Evolutionary conservation across 805 yeast species (phyloP).

Genomic region (Starmerella potacharoeniae): DNA sequence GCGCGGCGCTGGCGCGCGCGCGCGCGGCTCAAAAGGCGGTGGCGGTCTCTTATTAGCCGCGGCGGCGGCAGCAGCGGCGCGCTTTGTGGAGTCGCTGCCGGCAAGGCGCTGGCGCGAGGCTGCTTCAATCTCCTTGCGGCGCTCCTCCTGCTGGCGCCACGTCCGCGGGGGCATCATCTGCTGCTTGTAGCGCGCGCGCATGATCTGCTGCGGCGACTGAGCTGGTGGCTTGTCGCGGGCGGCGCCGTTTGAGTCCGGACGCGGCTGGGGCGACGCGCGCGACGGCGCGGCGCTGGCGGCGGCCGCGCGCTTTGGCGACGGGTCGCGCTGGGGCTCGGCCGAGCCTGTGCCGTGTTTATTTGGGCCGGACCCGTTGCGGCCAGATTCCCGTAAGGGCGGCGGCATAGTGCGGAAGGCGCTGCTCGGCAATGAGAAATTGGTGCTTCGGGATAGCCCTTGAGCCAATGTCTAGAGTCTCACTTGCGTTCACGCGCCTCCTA

Average conservation of each 20-base stretch:
- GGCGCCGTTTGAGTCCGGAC: not conserved
- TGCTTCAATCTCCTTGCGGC: slow-evolving; percentile 6
- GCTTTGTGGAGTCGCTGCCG: not conserved
- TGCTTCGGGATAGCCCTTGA: not conserved
- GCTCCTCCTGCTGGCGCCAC: slow-evolving; percentile 12
- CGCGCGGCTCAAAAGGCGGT: not conserved
- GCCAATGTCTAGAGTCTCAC: not conserved
- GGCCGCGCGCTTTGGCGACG: not conserved
- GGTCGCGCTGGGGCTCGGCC: not conserved
- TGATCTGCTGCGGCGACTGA: slow-evolving; percentile 15
- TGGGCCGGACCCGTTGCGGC: not conserved
- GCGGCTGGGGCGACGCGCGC: not conserved
- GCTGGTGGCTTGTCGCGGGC: not conserved
- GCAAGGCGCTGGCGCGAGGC: slow-evolving; percentile 2
- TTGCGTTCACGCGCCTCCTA: not conserved
- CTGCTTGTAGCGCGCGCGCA: slow-evolving; percentile 17
- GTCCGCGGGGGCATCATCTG: slow-evolving; percentile 15
- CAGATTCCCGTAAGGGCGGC: not conserved
- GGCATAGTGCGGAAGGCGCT: not conserved
- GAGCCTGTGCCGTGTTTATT: not conserved
- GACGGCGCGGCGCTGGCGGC: not conserved
- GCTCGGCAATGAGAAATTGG: not conserved
- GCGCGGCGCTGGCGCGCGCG: too few relatives aligned
- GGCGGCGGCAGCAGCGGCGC: slow-evolving; percentile 16
- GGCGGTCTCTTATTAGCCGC: slow-evolving; percentile 8